phyloP scores from a whole-genome alignment of 768 basidiomycete species.

The Tricholomella constricta region DNA sequence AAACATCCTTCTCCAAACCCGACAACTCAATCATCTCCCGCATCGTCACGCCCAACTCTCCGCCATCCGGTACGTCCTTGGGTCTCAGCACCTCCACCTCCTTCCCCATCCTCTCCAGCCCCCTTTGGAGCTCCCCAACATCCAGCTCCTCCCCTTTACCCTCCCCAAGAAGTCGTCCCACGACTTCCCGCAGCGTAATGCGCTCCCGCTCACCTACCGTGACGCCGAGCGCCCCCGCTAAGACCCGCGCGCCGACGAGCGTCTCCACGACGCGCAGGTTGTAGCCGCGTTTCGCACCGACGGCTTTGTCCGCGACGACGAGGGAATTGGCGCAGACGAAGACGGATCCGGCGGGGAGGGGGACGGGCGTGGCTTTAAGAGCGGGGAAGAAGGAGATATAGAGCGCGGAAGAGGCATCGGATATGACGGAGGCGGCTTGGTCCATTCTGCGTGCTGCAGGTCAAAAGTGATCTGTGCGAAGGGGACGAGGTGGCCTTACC shows the following conservation, averaged over 20 bases:
- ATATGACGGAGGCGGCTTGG: slow-evolving; percentile 87
- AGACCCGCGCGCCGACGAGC: slow-evolving; percentile 73
- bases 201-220: slow-evolving; percentile 44
- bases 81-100: slow-evolving; percentile 59
- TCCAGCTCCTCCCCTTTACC: slow-evolving; percentile 45
- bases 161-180: slow-evolving; percentile 57
- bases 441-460: slow-evolving; percentile 63
- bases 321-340: slow-evolving; percentile 86
- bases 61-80: slow-evolving; percentile 29
- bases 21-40: slow-evolving; percentile 73
- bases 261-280: slow-evolving; percentile 94
- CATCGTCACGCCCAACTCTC: slow-evolving; percentile 65
- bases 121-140: slow-evolving; percentile 46
- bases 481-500: slow-evolving; percentile 43
- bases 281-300: slow-evolving; percentile 75
- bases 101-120: slow-evolving; percentile 46
- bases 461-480: slow-evolving; percentile 10
- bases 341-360: slow-evolving; percentile 55
- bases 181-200: slow-evolving; percentile 67
- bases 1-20: slow-evolving; percentile 54
- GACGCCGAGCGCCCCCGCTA: slow-evolving; percentile 62
- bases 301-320: slow-evolving; percentile 77
- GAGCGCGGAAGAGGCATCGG: slow-evolving; percentile 65
- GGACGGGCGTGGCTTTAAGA: slow-evolving; percentile 65
- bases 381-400: slow-evolving; percentile 83